Base-by-base conservation (phyloP, 805 yeast genomes). In the Suhomyces sp. region DNA sequence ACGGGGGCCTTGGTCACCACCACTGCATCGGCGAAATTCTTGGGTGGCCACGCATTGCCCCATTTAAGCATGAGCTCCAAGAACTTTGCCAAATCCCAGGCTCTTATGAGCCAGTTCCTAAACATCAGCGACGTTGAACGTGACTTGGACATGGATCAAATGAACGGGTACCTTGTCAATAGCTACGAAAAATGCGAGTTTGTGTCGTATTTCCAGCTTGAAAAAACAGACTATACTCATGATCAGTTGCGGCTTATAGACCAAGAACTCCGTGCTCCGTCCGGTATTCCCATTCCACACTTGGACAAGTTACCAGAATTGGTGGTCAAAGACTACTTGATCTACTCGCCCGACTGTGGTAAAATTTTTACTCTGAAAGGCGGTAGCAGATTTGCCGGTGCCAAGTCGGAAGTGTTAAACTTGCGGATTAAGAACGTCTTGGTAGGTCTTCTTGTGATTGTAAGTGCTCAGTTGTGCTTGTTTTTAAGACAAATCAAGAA, bases 301-400 rank as follows among this genome's bases (percentile, higher is more conserved):
- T 41, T 41, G 29, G 19, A 22, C 13, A 53, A 61, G 1, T 63
- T 85, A 4, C 97, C 97, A 0, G 60, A 66, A 0, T 57, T 92
- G 15, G 70, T 69, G 29, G 60, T 92, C 8, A 65, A 77, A 2
- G 68, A 78, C 9, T 90, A 86, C 6, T 55, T 89, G 12, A 53
- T 89, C 17, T 91, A 88, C 61, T 89, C 97, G 0, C 97, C 97
- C 0, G 96, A 92, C 63, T 92, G 98, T 73, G 96, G 92, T 0
- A 62, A 86, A 2, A 63, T 79, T 2, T 54, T 89, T 4, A 64
- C 55, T 12, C 33, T 37, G 29, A 59, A 58, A 24, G 57, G 59
- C 6, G 54, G 53, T 5, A 48, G 50, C 3, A 52, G 51, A 3
- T 57, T 73, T 31, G 51, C 68, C 5, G 97, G 97, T 1, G 69